A percentile compares a stretch with the other conserved stretches of the same genome.
Evolutionary conservation across 2,329 filamentous ascomycete species (phyloP).

Genomic region (Phialophora chinensis): DNA sequence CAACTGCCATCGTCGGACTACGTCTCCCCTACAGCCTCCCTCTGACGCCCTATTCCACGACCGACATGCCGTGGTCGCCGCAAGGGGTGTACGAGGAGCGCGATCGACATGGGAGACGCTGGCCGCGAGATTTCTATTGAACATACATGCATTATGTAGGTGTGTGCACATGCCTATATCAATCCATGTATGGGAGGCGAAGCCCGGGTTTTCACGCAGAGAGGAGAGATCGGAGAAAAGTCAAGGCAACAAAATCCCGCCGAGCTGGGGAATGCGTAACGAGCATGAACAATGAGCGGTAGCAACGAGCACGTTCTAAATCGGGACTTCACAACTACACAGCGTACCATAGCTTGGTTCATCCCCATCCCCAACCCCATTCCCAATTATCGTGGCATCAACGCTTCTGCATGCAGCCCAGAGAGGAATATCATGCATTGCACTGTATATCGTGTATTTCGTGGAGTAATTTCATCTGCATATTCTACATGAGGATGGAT

Average conservation of each 20-base stretch:
- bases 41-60: slow-evolving; percentile 65
- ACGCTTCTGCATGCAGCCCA: background rate
- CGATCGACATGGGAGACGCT: slow-evolving; percentile 26
- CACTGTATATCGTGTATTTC: background rate
- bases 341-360: no score
- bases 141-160: background rate
- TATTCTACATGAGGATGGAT: background rate
- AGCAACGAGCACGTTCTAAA: background rate
- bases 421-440: background rate
- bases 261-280: background rate
- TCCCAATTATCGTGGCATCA: no score
- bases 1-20: slow-evolving; percentile 64
- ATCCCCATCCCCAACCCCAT: no score
- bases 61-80: slow-evolving; percentile 73
- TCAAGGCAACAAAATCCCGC: background rate
- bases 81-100: slow-evolving; percentile 30
- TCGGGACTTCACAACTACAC: background rate
- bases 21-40: slow-evolving; percentile 85
- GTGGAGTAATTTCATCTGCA: background rate
- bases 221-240: background rate
- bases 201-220: background rate
- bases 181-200: background rate
- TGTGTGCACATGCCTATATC: background rate
- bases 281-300: background rate
- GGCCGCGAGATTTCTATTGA: slow-evolving; percentile 23